These are phyloP conservation scores for Chimonanthus salicifolius DNA, from an alignment of 164 flowering plant species.

Conservation along the genomic window DNA sequence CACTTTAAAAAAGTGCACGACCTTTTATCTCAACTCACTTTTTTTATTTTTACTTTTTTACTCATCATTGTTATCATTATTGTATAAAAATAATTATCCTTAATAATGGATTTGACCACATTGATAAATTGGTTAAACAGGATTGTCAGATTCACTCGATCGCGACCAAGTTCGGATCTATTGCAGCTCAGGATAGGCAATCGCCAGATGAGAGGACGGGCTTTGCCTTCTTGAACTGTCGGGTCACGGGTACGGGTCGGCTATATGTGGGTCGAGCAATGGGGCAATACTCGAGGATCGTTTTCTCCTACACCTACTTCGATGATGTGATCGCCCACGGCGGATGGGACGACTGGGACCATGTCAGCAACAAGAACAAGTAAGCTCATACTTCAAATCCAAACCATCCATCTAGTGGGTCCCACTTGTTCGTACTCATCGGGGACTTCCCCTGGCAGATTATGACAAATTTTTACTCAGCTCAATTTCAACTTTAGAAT, in stretches of 20 bases:
- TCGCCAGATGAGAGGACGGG: slow-evolving; percentile 64
- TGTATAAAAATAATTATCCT: too few relatives aligned
- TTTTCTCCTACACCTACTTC: slow-evolving; percentile 71
- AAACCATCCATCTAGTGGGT: too few relatives aligned
- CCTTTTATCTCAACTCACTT: too few relatives aligned
- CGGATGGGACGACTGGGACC: slow-evolving; percentile 97
- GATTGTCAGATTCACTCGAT: slow-evolving; percentile 83
- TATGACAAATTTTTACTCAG: too few relatives aligned
- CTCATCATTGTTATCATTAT: too few relatives aligned
- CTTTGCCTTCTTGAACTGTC: slow-evolving; percentile 71
- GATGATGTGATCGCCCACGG: slow-evolving; percentile 80
- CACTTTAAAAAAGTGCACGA: too few relatives aligned
- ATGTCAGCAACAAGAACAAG: slow-evolving; percentile 68
- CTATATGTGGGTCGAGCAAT: slow-evolving; percentile 89
- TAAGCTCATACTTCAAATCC: slow-evolving; percentile 11
- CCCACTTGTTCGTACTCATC: too few relatives aligned
- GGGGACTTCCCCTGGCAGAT: too few relatives aligned
- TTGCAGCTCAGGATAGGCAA: slow-evolving; percentile 78
- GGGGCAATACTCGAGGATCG: slow-evolving; percentile 86
- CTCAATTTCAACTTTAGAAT: too few relatives aligned
- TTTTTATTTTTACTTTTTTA: too few relatives aligned
- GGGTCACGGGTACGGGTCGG: slow-evolving; percentile 84
- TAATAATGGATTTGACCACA: not conserved
- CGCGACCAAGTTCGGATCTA: slow-evolving; percentile 84
- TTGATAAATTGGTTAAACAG: slow-evolving; percentile 22